These are phyloP conservation scores for Vachellia pachyceras DNA, from an alignment of 306 rosid species.

Conservation along the genomic window DNA sequence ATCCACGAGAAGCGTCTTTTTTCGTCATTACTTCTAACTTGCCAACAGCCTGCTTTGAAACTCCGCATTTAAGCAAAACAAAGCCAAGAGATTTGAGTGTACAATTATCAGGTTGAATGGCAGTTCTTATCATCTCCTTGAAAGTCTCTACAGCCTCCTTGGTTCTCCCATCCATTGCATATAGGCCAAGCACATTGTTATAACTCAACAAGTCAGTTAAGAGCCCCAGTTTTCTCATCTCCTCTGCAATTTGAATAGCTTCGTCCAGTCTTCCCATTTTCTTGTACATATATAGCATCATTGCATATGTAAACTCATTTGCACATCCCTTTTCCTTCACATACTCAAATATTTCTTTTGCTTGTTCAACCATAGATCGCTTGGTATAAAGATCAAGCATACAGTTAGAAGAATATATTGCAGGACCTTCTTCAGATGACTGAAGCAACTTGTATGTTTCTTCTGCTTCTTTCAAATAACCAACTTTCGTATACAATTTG, in stretches of 20 bases:
- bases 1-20: constrained; percentile 59
- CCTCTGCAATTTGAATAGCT: constrained; percentile 67
- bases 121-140: constrained; percentile 60
- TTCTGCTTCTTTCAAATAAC: constrained; percentile 73
- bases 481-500: constrained; percentile 83
- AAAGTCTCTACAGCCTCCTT: constrained; percentile 67
- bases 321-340: constrained; percentile 67
- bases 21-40: constrained; percentile 61
- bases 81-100: constrained; percentile 71
- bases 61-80: constrained; percentile 76
- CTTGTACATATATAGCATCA: constrained; percentile 88
- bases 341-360: constrained; percentile 67
- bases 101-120: constrained; percentile 58
- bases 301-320: constrained; percentile 82
- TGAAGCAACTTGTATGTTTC: constrained; percentile 71
- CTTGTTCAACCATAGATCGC: constrained; percentile 74
- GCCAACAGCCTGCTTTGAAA: constrained; percentile 71
- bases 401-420: constrained; percentile 79
- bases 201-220: constrained; percentile 70
- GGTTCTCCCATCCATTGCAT: constrained; percentile 74
- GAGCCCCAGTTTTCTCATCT: constrained; percentile 67
- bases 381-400: constrained; percentile 81
- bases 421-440: constrained; percentile 64
- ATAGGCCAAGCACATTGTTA: constrained; percentile 71
- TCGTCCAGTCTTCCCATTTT: constrained; percentile 68